Percentiles rank a stretch among this genome's conserved stretches.
These are phyloP conservation scores for Pleurotus tuber-regium DNA, from an alignment of 768 basidiomycete species.

Conservation along the genomic window DNA sequence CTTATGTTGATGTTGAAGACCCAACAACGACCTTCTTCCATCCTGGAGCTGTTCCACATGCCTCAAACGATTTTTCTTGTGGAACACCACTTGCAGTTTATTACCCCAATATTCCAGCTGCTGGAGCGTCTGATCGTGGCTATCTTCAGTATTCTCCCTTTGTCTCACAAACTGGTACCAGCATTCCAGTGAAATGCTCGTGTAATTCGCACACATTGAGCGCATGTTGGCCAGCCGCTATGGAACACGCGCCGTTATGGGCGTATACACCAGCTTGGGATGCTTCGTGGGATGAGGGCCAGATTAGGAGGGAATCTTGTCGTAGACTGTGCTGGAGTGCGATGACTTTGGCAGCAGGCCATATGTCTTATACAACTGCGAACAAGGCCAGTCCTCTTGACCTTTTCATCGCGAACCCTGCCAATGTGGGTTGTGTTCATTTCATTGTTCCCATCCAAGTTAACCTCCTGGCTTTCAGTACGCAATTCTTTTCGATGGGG, in stretches of 20 bases:
- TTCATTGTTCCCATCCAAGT: no score
- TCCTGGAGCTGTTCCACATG: conserved; percentile 47
- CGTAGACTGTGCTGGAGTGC: conserved; percentile 75
- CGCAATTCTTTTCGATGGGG: conserved; percentile 74
- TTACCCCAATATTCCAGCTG: background rate
- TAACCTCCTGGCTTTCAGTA: conserved; percentile 39
- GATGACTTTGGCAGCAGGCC: conserved; percentile 60
- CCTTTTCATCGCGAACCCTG: conserved; percentile 58
- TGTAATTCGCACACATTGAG: conserved; percentile 52
- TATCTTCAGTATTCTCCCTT: conserved; percentile 1
- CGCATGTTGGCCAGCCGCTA: conserved; percentile 45
- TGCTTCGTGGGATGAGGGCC: conserved; percentile 52
- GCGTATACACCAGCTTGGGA: conserved; percentile 64
- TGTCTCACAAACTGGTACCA: conserved; percentile 19
- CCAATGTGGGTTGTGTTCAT: conserved; percentile 49
- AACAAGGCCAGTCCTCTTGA: conserved; percentile 36
- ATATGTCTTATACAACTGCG: conserved; percentile 58
- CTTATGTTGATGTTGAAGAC: conserved; percentile 57
- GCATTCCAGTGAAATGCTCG: conserved; percentile 28
- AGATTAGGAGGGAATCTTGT: conserved; percentile 69
- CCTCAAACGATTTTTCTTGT: conserved; percentile 25
- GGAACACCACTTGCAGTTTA: conserved; percentile 2
- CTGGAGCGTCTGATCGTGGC: background rate
- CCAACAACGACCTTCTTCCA: conserved; percentile 48
- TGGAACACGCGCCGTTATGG: conserved; percentile 62